Percentiles rank a stretch among this genome's conserved stretches.
Conservation (phyloP, 1,284 basidiomycete species). For the Fomitopsis palustris region DNA sequence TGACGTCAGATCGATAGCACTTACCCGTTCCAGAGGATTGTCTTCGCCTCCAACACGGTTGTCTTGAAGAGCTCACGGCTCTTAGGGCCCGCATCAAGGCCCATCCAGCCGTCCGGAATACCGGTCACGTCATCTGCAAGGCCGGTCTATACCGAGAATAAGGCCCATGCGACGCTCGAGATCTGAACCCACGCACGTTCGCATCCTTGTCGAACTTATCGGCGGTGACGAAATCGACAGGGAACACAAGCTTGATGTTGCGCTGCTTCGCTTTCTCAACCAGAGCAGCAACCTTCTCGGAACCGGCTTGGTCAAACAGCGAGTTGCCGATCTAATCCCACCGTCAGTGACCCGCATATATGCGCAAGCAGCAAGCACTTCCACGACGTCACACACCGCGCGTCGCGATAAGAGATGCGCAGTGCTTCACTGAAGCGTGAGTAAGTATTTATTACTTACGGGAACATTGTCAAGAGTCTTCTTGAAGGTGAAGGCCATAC, state of each 20-base stretch:
- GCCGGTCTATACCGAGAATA: conserved; percentile 50
- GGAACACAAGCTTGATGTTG: conserved; percentile 94
- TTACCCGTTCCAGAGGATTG: conserved; percentile 97
- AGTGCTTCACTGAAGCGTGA: neutral
- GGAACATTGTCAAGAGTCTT: conserved; percentile 85
- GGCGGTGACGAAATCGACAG: conserved; percentile 91
- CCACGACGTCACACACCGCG: no score
- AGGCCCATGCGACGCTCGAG: neutral
- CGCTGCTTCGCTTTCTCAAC: conserved; percentile 94
- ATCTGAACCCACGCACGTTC: conserved; percentile 42
- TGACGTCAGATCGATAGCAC: conserved; percentile 11
- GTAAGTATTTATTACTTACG: conserved; percentile 41
- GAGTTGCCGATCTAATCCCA: conserved; percentile 82
- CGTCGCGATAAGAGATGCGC: neutral
- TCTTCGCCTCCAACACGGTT: conserved; percentile 88
- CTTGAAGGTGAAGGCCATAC: conserved; percentile 99
- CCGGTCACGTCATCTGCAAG: conserved; percentile 79
- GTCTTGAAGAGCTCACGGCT: conserved; percentile 78
- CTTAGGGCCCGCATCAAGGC: conserved; percentile 86
- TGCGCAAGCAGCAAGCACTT: no score
- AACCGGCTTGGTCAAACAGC: conserved; percentile 89
- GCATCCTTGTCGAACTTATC: conserved; percentile 97
- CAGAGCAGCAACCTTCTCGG: conserved; percentile 82
- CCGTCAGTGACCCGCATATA: conserved; percentile 6
- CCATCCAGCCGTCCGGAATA: conserved; percentile 94